These are phyloP conservation scores for Diaporthe amygdali DNA, from an alignment of 2,329 filamentous ascomycete genomes.

Conservation along the genomic window DNA sequence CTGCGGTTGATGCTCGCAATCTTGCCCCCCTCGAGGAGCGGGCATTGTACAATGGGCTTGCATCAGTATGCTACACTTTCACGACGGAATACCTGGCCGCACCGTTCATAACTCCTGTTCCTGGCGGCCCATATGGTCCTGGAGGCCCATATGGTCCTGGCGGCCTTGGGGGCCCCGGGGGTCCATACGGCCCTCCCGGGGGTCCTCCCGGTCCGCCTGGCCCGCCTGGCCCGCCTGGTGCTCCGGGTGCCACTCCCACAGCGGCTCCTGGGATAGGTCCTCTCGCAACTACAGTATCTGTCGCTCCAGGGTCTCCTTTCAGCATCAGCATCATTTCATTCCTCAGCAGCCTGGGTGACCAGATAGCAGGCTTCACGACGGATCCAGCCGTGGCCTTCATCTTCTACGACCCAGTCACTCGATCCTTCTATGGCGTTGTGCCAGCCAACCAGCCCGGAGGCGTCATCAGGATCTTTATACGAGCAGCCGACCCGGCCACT, in stretches of 20 bases:
- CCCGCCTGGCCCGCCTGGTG: not conserved
- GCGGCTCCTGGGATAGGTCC: not conserved
- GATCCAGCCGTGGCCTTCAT: not conserved
- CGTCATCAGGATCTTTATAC: not conserved
- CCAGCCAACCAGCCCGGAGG: not conserved
- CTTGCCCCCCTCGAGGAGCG: not conserved
- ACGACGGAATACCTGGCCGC: constrained; percentile 13
- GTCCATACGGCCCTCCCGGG: not conserved
- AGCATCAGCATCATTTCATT: not conserved
- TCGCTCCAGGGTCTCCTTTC: not conserved
- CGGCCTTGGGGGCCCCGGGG: not conserved
- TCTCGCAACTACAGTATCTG: not conserved
- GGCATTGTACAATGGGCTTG: not conserved
- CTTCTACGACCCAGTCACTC: constrained; percentile 13
- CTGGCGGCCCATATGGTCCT: not conserved
- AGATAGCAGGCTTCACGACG: not conserved
- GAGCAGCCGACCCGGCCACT: not conserved
- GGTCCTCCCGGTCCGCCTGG: not conserved
- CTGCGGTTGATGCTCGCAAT: not conserved
- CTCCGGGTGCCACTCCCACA: not conserved
- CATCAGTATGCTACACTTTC: constrained; percentile 12
- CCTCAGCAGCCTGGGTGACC: not conserved
- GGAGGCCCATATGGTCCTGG: not conserved
- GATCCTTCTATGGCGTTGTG: constrained; percentile 1
- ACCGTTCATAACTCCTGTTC: not conserved